Percentiles rank a stretch among this genome's conserved stretches.
These are phyloP conservation scores for Lactuca sativa DNA, from an alignment of 129 eudicot genomes.

Conservation along the genomic window DNA sequence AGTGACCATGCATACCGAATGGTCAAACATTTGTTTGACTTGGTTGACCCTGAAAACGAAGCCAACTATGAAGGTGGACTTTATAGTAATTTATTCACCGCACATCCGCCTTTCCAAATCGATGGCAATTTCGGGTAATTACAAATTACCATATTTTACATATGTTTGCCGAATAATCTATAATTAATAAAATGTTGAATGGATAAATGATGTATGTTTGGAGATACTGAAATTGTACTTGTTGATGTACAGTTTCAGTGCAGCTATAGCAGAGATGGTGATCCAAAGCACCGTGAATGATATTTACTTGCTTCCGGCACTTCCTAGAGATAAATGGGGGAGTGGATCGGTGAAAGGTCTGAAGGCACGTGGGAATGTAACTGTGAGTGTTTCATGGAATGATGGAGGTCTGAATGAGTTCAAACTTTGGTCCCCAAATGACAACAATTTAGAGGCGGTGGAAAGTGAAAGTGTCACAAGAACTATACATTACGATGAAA, in stretches of 20 bases:
- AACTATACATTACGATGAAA: constrained; percentile 49
- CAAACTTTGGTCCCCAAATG: constrained; percentile 36
- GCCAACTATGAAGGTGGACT: constrained; percentile 60
- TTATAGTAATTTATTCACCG: constrained; percentile 63
- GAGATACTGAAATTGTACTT: neutral
- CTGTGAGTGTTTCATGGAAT: constrained; percentile 55
- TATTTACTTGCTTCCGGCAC: constrained; percentile 61
- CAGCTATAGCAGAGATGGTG: constrained; percentile 72
- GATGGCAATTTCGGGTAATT: constrained; percentile 68
- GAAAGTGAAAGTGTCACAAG: constrained; percentile 24
- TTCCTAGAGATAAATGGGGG: constrained; percentile 64
- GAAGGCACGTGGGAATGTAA: constrained; percentile 61
- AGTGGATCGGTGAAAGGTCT: constrained; percentile 58
- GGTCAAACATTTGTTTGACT: constrained; percentile 63
- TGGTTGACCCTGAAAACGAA: constrained; percentile 64
- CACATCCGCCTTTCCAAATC: constrained; percentile 84
- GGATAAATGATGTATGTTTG: neutral
- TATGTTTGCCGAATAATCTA: neutral
- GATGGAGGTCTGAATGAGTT: constrained; percentile 57
- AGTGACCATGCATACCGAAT: constrained; percentile 63
- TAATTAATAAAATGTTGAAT: neutral
- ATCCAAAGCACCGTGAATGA: constrained; percentile 60
- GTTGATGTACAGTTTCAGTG: constrained; percentile 45
- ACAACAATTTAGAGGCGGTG: neutral
- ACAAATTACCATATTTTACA: neutral